Evolutionary conservation across 129 eudicot species (phyloP), one percentile per base, ranked within the genome.

Genomic region (Centella asiatica): DNA sequence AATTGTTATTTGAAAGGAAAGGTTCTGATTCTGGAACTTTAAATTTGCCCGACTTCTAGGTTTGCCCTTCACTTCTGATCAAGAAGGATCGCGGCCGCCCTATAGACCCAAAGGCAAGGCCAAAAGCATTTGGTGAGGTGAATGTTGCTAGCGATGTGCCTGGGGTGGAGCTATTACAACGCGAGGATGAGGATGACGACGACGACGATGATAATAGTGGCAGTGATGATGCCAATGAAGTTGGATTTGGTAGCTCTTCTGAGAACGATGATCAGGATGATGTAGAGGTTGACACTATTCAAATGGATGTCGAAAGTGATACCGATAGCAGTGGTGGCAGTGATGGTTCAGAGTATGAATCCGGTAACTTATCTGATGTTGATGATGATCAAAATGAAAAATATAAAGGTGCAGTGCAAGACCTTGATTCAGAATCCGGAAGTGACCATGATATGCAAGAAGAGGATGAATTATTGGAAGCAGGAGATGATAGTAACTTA

Each of bases 71-170:
- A 39, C 81, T 92, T 25, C 82, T 92, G 19, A 56, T 92, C 40
- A 92, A 92, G 77, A 92, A 92, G 70, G 98, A 92, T 50, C 79
- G 98, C 22, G 98, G 98, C 32, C 85, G 98, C 40, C 90, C 94
- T 23, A 69, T 60, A 61, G 62, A 87, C 68, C 85, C 88, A 15
- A 92, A 83, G 72, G 90, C 95, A 40, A 92, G 69, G 54, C 98
- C 94, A n/a, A 92, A 92, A 80, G 98, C 89, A 65, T 92, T 70
- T 55, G 98, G 98, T 59, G 94, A 84, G 76, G 94, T 87, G 44
- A 71, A 73, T 29, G 71, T 92, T 67, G 80, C 83, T 64, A 73
- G 63, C 78, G 75, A 80, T 73, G 85, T 92, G 62, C 83, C 98
- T 39, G 98, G 98, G 26, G 75, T 80, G 29, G 98, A 92, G 70